A percentile compares a stretch with the other conserved stretches of the same genome.
phyloP scores from a whole-genome alignment of 192 early-diverging fungal genomes.

The Dispira simplex region DNA sequence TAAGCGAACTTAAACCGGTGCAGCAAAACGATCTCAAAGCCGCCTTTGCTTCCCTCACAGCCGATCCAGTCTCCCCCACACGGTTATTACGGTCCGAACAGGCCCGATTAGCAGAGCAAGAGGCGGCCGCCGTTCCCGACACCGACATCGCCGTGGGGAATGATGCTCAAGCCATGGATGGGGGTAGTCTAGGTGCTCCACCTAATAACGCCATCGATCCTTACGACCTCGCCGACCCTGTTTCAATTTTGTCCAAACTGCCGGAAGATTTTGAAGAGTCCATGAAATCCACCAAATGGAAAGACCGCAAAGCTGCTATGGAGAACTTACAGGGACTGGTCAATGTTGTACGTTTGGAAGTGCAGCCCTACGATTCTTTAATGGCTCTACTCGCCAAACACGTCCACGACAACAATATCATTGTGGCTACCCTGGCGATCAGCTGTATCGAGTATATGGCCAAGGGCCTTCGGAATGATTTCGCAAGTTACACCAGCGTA shows the following conservation, averaged over 20 bases:
- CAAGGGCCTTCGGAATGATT: constrained; percentile 53
- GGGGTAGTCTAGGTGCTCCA: constrained; percentile 31
- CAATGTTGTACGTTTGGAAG: constrained; percentile 58
- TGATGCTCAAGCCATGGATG: constrained; percentile 26
- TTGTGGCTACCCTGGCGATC: constrained; percentile 61
- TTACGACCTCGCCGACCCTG: constrained; percentile 74
- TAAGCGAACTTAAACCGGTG: constrained; percentile 86
- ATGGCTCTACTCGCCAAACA: constrained; percentile 71
- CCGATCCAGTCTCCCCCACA: constrained; percentile 37
- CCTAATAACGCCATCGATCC: constrained; percentile 35
- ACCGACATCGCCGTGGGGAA: constrained; percentile 5
- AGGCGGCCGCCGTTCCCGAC: constrained; percentile 12
- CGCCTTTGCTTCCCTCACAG: constrained; percentile 59
- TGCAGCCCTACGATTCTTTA: constrained; percentile 66
- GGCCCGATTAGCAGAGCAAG: constrained; percentile 30
- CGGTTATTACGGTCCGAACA: constrained; percentile 74
- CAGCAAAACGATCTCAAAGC: constrained; percentile 85
- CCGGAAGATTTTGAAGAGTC: constrained; percentile 59
- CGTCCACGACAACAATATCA: constrained; percentile 76
- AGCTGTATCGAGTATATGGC: constrained; percentile 77
- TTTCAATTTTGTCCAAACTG: constrained; percentile 81
- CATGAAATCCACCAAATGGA: constrained; percentile 72
- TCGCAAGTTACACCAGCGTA: constrained; percentile 61
- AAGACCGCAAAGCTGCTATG: constrained; percentile 87
- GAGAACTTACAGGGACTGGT: constrained; percentile 53